Conservation (phyloP, 208 protist genomes). For the Trypanosomatidae sp. region DNA sequence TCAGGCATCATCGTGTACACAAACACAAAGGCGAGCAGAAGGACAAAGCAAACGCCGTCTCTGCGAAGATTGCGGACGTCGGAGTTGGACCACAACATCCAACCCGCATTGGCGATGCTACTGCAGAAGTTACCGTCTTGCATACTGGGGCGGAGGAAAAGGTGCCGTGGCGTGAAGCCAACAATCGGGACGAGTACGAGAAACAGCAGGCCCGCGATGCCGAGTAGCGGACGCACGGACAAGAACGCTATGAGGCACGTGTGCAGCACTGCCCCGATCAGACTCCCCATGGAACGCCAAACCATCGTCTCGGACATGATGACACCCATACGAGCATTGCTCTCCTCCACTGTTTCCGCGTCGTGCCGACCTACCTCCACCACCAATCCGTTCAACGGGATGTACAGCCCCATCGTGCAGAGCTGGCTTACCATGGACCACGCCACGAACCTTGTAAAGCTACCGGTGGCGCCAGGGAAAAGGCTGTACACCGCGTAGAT, state of each 20-base stretch:
- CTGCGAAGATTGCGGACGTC: slow-evolving; percentile 20
- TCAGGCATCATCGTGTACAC: slow-evolving; percentile 53
- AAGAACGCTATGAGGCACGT: slow-evolving; percentile 14
- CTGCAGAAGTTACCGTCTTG: slow-evolving; percentile 22
- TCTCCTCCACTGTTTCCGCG: slow-evolving; percentile 43
- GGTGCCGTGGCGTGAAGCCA: slow-evolving; percentile 14
- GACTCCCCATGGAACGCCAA: slow-evolving; percentile 38
- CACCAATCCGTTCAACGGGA: slow-evolving; percentile 51
- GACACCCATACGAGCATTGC: slow-evolving; percentile 35
- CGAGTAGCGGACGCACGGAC: slow-evolving; percentile 17
- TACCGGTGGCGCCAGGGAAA: slow-evolving; percentile 1
- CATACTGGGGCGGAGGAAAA: slow-evolving; percentile 29
- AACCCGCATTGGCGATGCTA: slow-evolving; percentile 6
- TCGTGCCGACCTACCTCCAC: slow-evolving; percentile 47
- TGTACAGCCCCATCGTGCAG: slow-evolving; percentile 43
- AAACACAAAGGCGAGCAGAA: slow-evolving; percentile 50
- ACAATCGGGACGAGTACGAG: slow-evolving; percentile 28
- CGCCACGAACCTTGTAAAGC: slow-evolving; percentile 23
- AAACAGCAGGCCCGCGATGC: slow-evolving; percentile 26
- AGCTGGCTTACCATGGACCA: slow-evolving; percentile 32
- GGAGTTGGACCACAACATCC: slow-evolving; percentile 19
- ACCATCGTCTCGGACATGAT: slow-evolving; percentile 54
- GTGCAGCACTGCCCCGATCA: slow-evolving; percentile 35
- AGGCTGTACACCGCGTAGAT: slow-evolving; percentile 32
- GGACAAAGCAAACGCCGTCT: slow-evolving; percentile 37